phyloP scores from a whole-genome alignment of 179 eudicot species.

The Dionaea muscipula region DNA sequence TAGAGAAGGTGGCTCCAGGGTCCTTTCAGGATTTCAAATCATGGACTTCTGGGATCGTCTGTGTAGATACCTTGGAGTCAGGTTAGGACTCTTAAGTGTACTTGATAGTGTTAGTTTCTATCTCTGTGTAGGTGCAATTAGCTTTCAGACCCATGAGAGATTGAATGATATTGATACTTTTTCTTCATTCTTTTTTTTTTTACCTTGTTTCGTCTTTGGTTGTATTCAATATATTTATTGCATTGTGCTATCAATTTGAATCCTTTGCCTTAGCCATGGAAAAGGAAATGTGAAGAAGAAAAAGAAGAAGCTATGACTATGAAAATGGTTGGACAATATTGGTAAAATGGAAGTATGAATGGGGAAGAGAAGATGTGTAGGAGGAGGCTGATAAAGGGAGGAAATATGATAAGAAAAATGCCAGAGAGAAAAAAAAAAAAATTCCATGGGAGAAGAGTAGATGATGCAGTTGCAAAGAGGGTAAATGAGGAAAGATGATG shows the following conservation, averaged over 20 bases:
- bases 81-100: conserved; percentile 45
- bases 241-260: too few relatives aligned
- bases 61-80: conserved; percentile 74
- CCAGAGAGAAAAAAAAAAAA: background rate
- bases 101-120: conserved; percentile 20
- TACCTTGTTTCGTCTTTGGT: too few relatives aligned
- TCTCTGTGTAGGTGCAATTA: background rate
- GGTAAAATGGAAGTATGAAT: background rate
- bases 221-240: too few relatives aligned
- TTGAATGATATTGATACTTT: background rate
- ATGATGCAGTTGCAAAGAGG: background rate
- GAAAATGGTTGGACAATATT: too few relatives aligned
- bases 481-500: too few relatives aligned
- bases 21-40: conserved; percentile 73
- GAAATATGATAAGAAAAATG: background rate
- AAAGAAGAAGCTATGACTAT: too few relatives aligned
- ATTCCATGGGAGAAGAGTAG: background rate
- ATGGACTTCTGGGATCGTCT: conserved; percentile 95
- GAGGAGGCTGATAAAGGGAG: background rate
- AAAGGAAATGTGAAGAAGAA: too few relatives aligned
- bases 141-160: background rate
- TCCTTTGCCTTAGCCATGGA: too few relatives aligned
- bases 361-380: background rate
- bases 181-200: background rate
- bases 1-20: conserved; percentile 75